Evolutionary conservation across 192 early-diverging fungal species (phyloP).

Genomic region (Coemansia furcata): DNA sequence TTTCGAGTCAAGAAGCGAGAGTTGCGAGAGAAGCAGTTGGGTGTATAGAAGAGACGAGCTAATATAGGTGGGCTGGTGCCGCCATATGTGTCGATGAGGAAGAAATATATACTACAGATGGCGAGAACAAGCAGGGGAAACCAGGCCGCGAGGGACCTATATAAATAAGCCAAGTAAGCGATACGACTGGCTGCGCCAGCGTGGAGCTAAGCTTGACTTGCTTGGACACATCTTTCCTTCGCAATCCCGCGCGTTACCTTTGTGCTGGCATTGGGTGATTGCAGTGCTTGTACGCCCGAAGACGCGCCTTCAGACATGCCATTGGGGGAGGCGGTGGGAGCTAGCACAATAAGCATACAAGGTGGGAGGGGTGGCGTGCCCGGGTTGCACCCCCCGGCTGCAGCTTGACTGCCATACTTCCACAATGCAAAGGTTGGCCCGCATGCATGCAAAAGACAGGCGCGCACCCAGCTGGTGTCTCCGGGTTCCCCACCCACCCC

Average conservation of each 20-base stretch:
- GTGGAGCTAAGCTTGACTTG: neutral
- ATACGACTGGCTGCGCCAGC: slow-evolving; percentile 1
- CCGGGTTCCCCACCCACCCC: neutral
- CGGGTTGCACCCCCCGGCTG: neutral
- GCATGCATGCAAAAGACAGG: neutral
- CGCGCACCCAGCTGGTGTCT: neutral
- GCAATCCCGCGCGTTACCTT: neutral
- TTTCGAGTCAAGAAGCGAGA: neutral
- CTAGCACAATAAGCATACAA: neutral
- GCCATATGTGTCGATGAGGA: neutral
- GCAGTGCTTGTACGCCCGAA: neutral
- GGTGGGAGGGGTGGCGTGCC: neutral
- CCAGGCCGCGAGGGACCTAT: neutral
- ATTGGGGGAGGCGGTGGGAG: slow-evolving; percentile 1
- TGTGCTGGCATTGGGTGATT: slow-evolving; percentile 7
- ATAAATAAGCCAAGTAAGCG: slow-evolving; percentile 1
- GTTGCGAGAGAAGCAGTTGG: neutral
- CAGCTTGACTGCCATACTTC: neutral
- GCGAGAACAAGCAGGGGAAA: neutral
- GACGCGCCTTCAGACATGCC: neutral
- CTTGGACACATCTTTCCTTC: neutral
- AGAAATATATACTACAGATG: neutral
- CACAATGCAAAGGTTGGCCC: neutral
- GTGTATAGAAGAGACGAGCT: neutral
- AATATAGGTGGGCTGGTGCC: neutral